Conservation (phyloP, 192 early-diverging fungal species). For the Rhizophagus prolifer region DNA sequence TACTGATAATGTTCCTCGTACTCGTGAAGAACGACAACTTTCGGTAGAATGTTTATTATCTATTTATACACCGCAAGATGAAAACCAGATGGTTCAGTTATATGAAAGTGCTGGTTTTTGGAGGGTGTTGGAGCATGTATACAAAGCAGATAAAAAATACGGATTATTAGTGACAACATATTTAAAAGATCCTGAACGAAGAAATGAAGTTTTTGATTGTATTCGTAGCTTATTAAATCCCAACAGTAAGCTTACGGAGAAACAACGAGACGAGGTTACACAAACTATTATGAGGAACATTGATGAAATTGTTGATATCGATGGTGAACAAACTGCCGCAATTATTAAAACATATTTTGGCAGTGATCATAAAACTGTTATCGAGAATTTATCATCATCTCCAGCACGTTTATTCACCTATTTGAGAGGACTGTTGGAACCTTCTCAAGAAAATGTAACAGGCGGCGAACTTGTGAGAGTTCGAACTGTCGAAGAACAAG, state of each 20-base stretch:
- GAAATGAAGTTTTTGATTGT: conserved; percentile 50
- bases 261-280: conserved; percentile 50
- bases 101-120: conserved; percentile 60
- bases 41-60: conserved; percentile 55
- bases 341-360: conserved; percentile 52
- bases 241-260: conserved; percentile 37
- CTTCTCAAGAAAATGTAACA: conserved; percentile 24
- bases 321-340: conserved; percentile 56
- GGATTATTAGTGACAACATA: conserved; percentile 54
- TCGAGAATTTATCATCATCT: conserved; percentile 43
- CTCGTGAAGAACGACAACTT: conserved; percentile 50
- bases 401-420: conserved; percentile 53
- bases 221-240: conserved; percentile 47
- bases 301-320: conserved; percentile 59
- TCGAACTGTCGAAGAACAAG: conserved; percentile 26
- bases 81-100: conserved; percentile 46
- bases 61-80: conserved; percentile 54
- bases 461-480: not conserved
- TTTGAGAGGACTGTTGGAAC: conserved; percentile 55
- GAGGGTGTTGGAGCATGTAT: conserved; percentile 55
- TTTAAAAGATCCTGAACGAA: conserved; percentile 52
- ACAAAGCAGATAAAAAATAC: conserved; percentile 55
- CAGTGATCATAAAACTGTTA: conserved; percentile 52
- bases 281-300: conserved; percentile 49
- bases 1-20: conserved; percentile 43